phyloP scores from a whole-genome alignment of 2,329 filamentous ascomycete genomes.

The Aspergillus floridensis region DNA sequence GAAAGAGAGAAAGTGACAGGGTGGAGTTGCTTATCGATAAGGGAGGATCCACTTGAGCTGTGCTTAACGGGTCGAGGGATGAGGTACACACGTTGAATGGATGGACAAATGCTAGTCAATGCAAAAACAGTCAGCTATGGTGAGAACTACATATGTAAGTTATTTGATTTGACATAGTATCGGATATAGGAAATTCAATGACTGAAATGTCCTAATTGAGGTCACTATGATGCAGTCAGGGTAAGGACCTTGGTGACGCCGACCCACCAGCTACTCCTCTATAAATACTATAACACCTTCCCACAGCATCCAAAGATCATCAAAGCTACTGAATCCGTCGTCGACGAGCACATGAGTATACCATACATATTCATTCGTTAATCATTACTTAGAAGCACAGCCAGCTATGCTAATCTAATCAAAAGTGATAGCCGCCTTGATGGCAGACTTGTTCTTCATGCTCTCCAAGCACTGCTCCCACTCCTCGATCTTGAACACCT shows the following conservation, averaged over 20 bases:
- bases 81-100: too few relatives aligned
- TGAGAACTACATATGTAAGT: too few relatives aligned
- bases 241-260: not conserved
- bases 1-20: not conserved
- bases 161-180: too few relatives aligned
- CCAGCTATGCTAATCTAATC: constrained; percentile 46
- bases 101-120: too few relatives aligned
- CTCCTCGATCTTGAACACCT: constrained; percentile 69
- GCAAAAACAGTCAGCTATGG: too few relatives aligned
- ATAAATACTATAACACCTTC: not conserved
- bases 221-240: not conserved
- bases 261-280: not conserved
- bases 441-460: constrained; percentile 69
- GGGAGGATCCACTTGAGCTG: not conserved
- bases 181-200: too few relatives aligned
- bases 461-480: constrained; percentile 68
- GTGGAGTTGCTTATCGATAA: not conserved
- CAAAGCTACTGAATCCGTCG: not conserved
- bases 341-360: not conserved
- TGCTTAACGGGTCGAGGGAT: not conserved
- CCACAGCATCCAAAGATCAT: not conserved
- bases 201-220: not conserved
- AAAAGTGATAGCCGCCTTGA: constrained; percentile 72
- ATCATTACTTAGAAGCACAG: constrained; percentile 7
- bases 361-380: constrained; percentile 3